A percentile compares a stretch with the other conserved stretches of the same genome.
Evolutionary conservation across 495 filamentous ascomycete genomes (phyloP).

Genomic region (Penicillium bialowiezense): DNA sequence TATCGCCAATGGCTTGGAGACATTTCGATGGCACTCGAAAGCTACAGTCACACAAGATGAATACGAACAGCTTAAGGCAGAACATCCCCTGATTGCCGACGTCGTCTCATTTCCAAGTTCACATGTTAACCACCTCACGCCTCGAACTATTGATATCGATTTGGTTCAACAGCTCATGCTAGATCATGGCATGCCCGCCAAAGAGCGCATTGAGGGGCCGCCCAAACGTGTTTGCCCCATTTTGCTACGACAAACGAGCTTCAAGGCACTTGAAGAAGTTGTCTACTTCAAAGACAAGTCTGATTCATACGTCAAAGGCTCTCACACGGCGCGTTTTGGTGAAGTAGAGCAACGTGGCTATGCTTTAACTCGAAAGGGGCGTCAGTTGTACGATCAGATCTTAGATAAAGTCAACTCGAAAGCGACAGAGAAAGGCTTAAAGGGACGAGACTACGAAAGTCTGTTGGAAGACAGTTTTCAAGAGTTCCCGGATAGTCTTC

Average conservation of each 20-base stretch:
- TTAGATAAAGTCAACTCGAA: slow-evolving; percentile 25
- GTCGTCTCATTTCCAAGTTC: slow-evolving; percentile 38
- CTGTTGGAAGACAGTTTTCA: slow-evolving; percentile 24
- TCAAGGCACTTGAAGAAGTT: slow-evolving; percentile 39
- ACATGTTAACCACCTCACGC: slow-evolving; percentile 48
- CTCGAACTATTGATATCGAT: slow-evolving; percentile 43
- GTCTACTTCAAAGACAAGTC: slow-evolving; percentile 27
- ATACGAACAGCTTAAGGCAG: slow-evolving; percentile 32
- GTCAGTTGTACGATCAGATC: slow-evolving; percentile 37
- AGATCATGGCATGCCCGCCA: slow-evolving; percentile 30
- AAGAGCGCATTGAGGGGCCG: slow-evolving; percentile 42
- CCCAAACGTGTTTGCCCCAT: slow-evolving; percentile 34
- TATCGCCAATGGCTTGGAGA: slow-evolving; percentile 32
- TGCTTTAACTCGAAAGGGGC: slow-evolving; percentile 36
- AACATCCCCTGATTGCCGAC: slow-evolving; percentile 43
- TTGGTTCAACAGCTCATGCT: slow-evolving; percentile 35
- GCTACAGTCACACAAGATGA: slow-evolving; percentile 35
- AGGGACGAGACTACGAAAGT: slow-evolving; percentile 13
- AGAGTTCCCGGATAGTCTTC: background rate
- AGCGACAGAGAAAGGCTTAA: slow-evolving; percentile 2
- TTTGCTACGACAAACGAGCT: slow-evolving; percentile 42
- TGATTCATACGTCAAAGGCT: slow-evolving; percentile 22
- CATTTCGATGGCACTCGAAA: slow-evolving; percentile 39
- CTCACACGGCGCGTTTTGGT: slow-evolving; percentile 43
- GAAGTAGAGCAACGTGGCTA: slow-evolving; percentile 44